phyloP scores from a whole-genome alignment of 1,284 basidiomycete genomes.

The Malassezia yamatoensis region DNA sequence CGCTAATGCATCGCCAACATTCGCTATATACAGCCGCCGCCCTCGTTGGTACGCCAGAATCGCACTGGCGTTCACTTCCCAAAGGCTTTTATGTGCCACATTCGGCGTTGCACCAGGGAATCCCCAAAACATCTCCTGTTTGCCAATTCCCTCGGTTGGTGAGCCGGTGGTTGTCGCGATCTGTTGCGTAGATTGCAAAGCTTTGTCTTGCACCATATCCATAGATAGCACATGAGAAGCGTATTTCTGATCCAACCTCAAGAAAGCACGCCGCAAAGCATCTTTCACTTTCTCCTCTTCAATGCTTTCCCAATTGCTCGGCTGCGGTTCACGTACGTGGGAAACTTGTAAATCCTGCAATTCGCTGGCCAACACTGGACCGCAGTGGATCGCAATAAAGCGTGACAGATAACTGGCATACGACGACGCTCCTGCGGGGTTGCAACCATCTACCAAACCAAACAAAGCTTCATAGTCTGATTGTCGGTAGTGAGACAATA shows the following conservation, averaged over 20 bases:
- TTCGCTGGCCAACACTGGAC: slow-evolving; percentile 32
- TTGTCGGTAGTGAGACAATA: slow-evolving; percentile 75
- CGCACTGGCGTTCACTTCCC: slow-evolving; percentile 58
- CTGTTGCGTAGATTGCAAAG: slow-evolving; percentile 13
- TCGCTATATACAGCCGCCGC: slow-evolving; percentile 76
- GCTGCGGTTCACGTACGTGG: background rate
- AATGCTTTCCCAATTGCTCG: background rate
- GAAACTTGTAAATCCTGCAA: slow-evolving; percentile 15
- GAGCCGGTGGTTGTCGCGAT: slow-evolving; percentile 2
- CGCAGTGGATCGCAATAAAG: slow-evolving; percentile 34
- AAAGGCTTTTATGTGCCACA: slow-evolving; percentile 24
- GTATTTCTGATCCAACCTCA: slow-evolving; percentile 40
- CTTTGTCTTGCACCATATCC: slow-evolving; percentile 24
- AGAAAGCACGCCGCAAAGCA: slow-evolving; percentile 39
- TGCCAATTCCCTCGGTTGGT: background rate
- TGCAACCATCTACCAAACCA: slow-evolving; percentile 70
- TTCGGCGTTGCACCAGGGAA: slow-evolving; percentile 18
- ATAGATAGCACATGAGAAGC: slow-evolving; percentile 36
- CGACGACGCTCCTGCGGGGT: slow-evolving; percentile 49
- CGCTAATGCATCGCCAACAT: slow-evolving; percentile 77
- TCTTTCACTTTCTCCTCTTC: slow-evolving; percentile 18
- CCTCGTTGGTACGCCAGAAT: slow-evolving; percentile 75
- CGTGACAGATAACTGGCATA: slow-evolving; percentile 54
- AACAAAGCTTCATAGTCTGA: slow-evolving; percentile 76
- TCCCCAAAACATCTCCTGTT: slow-evolving; percentile 17